phyloP scores from a whole-genome alignment of 148 eudicot species.

The Rhododendron henanense region DNA sequence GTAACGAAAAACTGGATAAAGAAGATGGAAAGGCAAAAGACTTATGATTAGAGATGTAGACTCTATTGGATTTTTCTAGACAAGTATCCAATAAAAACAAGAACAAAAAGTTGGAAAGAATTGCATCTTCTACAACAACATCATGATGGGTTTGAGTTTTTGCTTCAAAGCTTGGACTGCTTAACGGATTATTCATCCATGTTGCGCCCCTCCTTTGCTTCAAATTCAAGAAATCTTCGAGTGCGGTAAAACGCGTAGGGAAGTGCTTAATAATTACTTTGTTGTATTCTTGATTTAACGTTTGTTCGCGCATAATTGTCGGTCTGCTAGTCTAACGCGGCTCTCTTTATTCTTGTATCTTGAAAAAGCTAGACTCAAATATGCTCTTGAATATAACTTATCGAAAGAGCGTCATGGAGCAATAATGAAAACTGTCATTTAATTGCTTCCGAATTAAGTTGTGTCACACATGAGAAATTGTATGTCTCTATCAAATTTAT shows the following conservation, averaged over 20 bases:
- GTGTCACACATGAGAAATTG: not conserved
- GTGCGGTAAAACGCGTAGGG: not conserved
- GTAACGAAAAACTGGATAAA: constrained; percentile 7
- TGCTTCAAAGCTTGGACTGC: constrained; percentile 22
- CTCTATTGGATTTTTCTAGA: constrained; percentile 5
- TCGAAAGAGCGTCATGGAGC: not conserved
- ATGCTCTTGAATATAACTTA: not conserved
- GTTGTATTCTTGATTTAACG: not conserved
- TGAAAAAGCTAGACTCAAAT: not conserved
- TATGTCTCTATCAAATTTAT: not conserved
- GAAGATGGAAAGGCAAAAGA: not conserved
- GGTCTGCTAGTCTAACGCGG: not conserved
- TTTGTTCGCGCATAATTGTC: not conserved
- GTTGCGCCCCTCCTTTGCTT: constrained; percentile 11
- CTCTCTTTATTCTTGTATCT: not conserved
- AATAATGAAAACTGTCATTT: not conserved
- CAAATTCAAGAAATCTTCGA: constrained; percentile 15
- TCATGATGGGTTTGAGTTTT: constrained; percentile 22
- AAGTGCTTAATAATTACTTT: not conserved
- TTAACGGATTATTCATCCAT: not conserved
- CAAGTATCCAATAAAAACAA: constrained; percentile 16
- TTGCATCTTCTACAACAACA: constrained; percentile 25
- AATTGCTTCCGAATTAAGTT: not conserved
- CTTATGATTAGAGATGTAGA: constrained; percentile 33
- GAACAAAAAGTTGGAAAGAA: not conserved